These are phyloP conservation scores for carrot (Daucus carota) DNA, from an alignment of 129 eudicot species.

Conservation along the genomic window DH1_v3.0 NC_030387.2:3418501-3419000, in stretches of 20 bases:
- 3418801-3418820: conserved; percentile 89
- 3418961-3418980: conserved; percentile 97
- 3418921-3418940: conserved; percentile 69
- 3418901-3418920: conserved; percentile 83
- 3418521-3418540: neutral
- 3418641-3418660: conserved; percentile 98
- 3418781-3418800: conserved; percentile 91
- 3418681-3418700: neutral
- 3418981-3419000: conserved; percentile 91
- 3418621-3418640: conserved; percentile 99
- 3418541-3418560: neutral
- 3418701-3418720: neutral
- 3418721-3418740: neutral
- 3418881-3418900: conserved; percentile 84
- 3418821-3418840: conserved; percentile 90
- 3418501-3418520: neutral
- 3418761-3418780: conserved; percentile 98
- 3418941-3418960: conserved; percentile 86
- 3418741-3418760: conserved; percentile 81
- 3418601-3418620: conserved; percentile 24
- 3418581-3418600: neutral
- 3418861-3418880: conserved; percentile 93
- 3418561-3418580: neutral
- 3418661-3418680: conserved; percentile 91
- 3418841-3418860: conserved; percentile 85